Evolutionary conservation across 257 asterid species (phyloP), one percentile per base, ranked within the genome.

Genomic region (Solanum appendiculatum): DNA sequence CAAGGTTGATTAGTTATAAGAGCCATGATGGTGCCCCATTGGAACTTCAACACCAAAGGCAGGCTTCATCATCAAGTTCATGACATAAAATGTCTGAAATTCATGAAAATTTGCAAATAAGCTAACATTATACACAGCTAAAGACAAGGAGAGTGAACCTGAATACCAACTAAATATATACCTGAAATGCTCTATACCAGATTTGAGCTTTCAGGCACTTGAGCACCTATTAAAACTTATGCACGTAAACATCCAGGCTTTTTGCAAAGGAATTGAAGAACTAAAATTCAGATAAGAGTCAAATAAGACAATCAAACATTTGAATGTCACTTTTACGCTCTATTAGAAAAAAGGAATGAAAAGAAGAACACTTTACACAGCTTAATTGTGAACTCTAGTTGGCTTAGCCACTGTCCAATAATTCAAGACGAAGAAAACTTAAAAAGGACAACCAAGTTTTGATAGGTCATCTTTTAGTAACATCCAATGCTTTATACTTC

Each of bases 221-320:
- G 74, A 34, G 86, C 86, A 75, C 90, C 88, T 48, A 64, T 18
- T 84, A 64, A 74, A 88, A 88, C 88, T 77, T 81, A 85, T 84
- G 56, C 85, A 87, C 69, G 36, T 74, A 83, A 88, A 88, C 10
- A 85, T 44, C 39, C 74, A 75, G 6, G 81, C 25, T 5, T 88
- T 85, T 37, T 33, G 36, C 70, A 85, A 84, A 64, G 77, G 54
- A 69, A 85, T 63, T 16, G 44, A 80, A 27, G 75, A 37, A 64
- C 40, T 66, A 25, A 40, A 84, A 84, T 69, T 0, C 27, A 16
- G 87, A 23, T 9, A 84, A 84, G 29, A 25, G 44, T 40, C 81
- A 1, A 56, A 84, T 40, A 39, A 40, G 36, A 46, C 60, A 40
- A 40, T 25, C 40, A 39, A 84, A 64, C 74, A 39, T 66, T 63